Evolutionary conservation across 2,329 filamentous ascomycete genomes (phyloP), one percentile per base, ranked within the genome.

Genomic region (Chalara sp.): DNA sequence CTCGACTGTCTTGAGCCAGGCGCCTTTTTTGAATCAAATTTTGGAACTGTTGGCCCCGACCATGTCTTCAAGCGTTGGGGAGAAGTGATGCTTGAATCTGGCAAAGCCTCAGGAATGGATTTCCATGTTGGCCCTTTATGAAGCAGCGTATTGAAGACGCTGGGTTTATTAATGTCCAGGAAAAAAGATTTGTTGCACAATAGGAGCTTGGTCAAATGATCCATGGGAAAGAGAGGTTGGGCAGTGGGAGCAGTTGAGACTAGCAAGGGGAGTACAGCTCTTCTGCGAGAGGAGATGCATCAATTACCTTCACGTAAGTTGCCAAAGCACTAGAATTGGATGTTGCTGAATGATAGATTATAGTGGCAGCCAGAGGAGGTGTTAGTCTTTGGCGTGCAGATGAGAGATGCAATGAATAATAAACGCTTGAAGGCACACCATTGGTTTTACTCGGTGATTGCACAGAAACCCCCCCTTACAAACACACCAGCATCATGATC

Each of bases 131-230:
- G 32, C 3, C 52, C 6, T 54, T 52, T 37, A 52, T 54, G n/a
- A 68, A 67, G 50, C 59, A 62, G 46, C 49, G 61, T 7, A 53
- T 64, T 28, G 51, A 60, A 42, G 63, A 65, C 13, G 69, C 69
- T 2, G 73, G 73, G 1, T 76, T 72, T 45, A 61, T 68, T 13
- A 69, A 74, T 46, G 61, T 75, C 5, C 57, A 61, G 2, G 67
- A 70, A 31, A 60, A 31, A 63, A 66, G 12, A 65, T 70, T 54
- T 72, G 76, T 59, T 64, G 78, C 0, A 70, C 76, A 6, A 73
- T 72, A 11, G 54, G 54, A 6, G 63, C 66, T 1, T 79, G 76
- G 76, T 66, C 74, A 0, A 68, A 65, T 46, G 72, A 79, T 49
- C 40, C 49, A 6, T 52, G 48, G 48, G 52, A 56, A 35, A 46